Evolutionary conservation across 345 rosid genomes (phyloP), one percentile per base, ranked within the genome.

Genomic region (Balakata baccata): DNA sequence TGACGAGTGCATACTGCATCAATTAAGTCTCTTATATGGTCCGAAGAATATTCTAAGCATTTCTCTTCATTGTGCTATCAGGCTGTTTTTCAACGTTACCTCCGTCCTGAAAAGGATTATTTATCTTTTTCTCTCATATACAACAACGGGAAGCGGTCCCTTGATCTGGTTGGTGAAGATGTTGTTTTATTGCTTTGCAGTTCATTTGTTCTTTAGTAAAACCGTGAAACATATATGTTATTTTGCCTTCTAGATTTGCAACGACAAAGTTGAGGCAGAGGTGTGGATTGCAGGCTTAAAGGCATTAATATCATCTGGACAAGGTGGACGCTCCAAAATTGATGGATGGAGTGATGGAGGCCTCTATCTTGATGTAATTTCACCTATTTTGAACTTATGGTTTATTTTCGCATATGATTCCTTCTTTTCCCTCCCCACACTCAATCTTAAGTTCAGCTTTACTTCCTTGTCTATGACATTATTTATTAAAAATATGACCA

Each of bases 201-300:
- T 61, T 37, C 11, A 8, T 53, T 37, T 45, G 2, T 70, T 75
- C 56, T 73, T 60, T 64, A 73, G 67, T 60, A 43, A 64, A 71
- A 64, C 60, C 58, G 39, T 75, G 56, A 65, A 60, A 66, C 56
- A 68, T 73, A 74, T 49, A 56, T 73, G 5, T 66, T 69, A 10
- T 73, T 68, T 10, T 80, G 38, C 69, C 25, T 74, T 75, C 41
- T 81, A 95, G 98, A 92, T 90, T 66, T 92, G 95, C 84, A 92
- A 92, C 84, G 99, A 90, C 85, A 95, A 89, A 87, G 91, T 87
- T 83, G 98, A 90, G 88, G 94, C 92, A 6, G 97, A 92, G 89
- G 89, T 88, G 81, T 91, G 96, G 98, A 92, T 92, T 81, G 89
- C 90, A 8, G 92, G 92, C 75, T 85, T 92, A 23, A 92, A 88